Base-by-base conservation (phyloP, 441 rosid species). In the Croton laevigatus region DNA sequence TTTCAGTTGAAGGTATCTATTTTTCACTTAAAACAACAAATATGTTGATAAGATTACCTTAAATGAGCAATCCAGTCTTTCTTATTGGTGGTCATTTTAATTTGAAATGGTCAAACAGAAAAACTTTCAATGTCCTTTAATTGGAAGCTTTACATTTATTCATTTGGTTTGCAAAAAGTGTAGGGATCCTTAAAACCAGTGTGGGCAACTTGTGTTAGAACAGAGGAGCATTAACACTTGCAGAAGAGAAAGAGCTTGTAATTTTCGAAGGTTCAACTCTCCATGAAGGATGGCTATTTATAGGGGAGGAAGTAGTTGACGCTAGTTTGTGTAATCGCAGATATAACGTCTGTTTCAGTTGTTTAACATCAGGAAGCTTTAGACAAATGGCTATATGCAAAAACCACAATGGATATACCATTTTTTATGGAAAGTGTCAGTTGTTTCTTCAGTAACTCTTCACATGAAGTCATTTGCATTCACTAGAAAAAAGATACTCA, bases 1-100 rank as follows among this genome's bases (percentile, higher is more conserved):
- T 71, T 89, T 91, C 76, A 77, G 86, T 81, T 91, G 78, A 83
- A 84, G 74, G 74, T 75, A 71, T 46, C 22, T 51, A 3, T 12
- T 22, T 8, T 20, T 17, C 13, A 27, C 62, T 40, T 23, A 10
- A 8, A 37, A 52, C 23, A 13, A 37, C 8, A n/a, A 23, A 9
- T 27, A 46, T 46, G 51, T 13, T 3, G 14, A 12, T 5, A 38
- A n/a, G 4, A 17, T 27, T 27, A 8, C 46, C 11, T 17, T 37
- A 37, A 36, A 27, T 32, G n/a, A 59, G 38, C 20, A 59, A 36
- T n/a, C 1, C 19, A 6, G 1, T n/a, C 19, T 38, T 8, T 1
- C 23, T 37, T 37, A 60, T 16, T 36, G 45, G 12, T 6, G 45
- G 12, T 6, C 42, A 37, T 14, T 37, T 4, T 10, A n/a, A 13